Evolutionary conservation across 192 early-diverging fungal species (phyloP), one percentile per base, ranked within the genome.

Genomic region (Helicostylum pulchrum): DNA sequence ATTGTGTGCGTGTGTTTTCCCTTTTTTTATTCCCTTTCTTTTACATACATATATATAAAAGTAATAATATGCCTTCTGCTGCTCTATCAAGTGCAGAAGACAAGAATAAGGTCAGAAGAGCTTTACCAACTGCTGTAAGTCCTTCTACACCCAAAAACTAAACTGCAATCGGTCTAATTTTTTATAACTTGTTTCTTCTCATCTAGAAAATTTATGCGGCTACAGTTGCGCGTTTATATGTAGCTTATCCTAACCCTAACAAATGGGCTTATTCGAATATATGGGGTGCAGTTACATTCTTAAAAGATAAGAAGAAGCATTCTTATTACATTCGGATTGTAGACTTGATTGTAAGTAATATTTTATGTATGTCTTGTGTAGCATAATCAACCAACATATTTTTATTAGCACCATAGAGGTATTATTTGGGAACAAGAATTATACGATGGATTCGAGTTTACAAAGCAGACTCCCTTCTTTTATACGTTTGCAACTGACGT

Each of bases 391-490:
- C 46, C 15, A 14, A 52, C 53, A 42, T 30, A 20, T 20, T 23
- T 2, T 53, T 5, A 39, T 39, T 68, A 82, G 83, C 63, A 73
- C 36, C 72, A 83, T 53, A 74, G 67, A 50, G 78, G 83, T 34
- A 76, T 90, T 21, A 70, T 92, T 26, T 92, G 90, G 90, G 90
- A 92, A 65, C 90, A 92, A 67, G 90, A 92, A 76, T 64, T 92
- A 15, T 90, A 89, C 66, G 80, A 87, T 61, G 82, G 81, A 49
- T 90, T 92, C 77, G 81, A 88, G 55, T 83, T 85, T 59, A 69
- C 60, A 12, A 71, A 81, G 54, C 78, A 87, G 19, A 68, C 68
- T 26, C 83, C 83, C 2, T 90, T 84, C 69, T 92, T 92, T 67
- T 86, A 80, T 54, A 87, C 87, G 7, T 86, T 92, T 76, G 68